Base-by-base conservation (phyloP, 1,139 yeast species). In the Ogataea hybrid region DNA sequence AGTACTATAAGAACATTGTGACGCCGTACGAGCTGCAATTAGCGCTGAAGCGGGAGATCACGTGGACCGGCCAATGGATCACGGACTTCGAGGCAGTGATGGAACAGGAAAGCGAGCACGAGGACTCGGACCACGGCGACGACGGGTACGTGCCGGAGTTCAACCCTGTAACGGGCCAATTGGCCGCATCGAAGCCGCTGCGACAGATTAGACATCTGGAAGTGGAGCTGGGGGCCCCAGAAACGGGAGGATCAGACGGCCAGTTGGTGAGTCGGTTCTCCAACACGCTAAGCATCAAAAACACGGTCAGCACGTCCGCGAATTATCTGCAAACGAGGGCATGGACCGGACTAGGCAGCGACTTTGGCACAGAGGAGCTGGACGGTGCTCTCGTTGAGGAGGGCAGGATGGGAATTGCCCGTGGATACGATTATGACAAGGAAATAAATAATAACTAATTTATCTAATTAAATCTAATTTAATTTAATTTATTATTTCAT, bases 261-360 rank as follows among this genome's bases (percentile, higher is more conserved):
- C 73, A 73, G 28, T 62, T 87, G 47, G 82, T 82, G 1, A 71
- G 79, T 51, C 73, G 76, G 46, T 76, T 82, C 47, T 73, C 85
- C 0, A 72, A 76, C 17, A 70, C 83, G 1, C 71, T 89, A 6
- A 71, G 82, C 0, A 78, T 90, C 42, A 79, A 79, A 47, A 81
- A 81, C 32, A 88, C 97, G 0, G 84, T 87, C 0, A 89, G 97
- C 0, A 90, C 97, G 0, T 88, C 97, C 0, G 97, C 97, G 0
- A 71, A 74, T 11, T 76, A 75, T 49, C 69, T 92, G 36, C 95
- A 88, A 55, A 70, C 70, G 30, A 74, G 95, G 57, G 69, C 72
- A 17, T 92, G 98, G 98, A 79, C 82, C 0, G 98, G 98, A 0
- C 69, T 92, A 28, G 98, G 98, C 0, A 83, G 94, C 48, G 97